Conservation (phyloP, 2,329 filamentous ascomycete species). For the Sphaerulina vaccinii region DNA sequence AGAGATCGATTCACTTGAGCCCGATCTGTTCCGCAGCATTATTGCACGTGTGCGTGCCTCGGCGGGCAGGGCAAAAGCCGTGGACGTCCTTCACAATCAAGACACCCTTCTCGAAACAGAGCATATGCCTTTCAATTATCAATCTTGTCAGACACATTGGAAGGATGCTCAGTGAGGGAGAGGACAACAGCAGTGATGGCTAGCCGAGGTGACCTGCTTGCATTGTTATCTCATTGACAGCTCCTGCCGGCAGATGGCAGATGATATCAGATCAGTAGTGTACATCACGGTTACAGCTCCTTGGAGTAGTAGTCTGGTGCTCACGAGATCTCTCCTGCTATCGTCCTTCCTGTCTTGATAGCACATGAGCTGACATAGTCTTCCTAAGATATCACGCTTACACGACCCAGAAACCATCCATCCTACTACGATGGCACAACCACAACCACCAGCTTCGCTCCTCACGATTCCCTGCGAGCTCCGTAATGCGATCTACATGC, state of each 20-base stretch:
- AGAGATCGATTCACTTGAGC: no score
- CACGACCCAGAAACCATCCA: not conserved
- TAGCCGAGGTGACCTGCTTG: no score
- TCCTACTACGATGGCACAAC: not conserved
- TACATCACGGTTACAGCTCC: not conserved
- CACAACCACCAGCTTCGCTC: conserved; percentile 22
- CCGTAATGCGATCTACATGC: conserved; percentile 32
- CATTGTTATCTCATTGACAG: no score
- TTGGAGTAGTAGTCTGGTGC: not conserved
- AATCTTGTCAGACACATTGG: no score
- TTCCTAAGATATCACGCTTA: not conserved
- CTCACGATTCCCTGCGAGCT: conserved; percentile 34
- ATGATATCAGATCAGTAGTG: not conserved
- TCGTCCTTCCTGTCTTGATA: not conserved
- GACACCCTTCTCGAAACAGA: no score
- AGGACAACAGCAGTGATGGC: no score
- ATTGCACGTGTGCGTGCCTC: no score
- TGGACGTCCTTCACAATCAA: no score
- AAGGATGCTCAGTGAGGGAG: no score
- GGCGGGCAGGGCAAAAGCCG: no score
- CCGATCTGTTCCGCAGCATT: no score
- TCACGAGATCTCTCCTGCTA: not conserved
- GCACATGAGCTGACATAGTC: not conserved
- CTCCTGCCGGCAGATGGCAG: not conserved
- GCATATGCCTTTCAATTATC: no score